phyloP scores from a whole-genome alignment of 2,329 filamentous ascomycete species.

The Pseudogymnoascus sp. region DNA sequence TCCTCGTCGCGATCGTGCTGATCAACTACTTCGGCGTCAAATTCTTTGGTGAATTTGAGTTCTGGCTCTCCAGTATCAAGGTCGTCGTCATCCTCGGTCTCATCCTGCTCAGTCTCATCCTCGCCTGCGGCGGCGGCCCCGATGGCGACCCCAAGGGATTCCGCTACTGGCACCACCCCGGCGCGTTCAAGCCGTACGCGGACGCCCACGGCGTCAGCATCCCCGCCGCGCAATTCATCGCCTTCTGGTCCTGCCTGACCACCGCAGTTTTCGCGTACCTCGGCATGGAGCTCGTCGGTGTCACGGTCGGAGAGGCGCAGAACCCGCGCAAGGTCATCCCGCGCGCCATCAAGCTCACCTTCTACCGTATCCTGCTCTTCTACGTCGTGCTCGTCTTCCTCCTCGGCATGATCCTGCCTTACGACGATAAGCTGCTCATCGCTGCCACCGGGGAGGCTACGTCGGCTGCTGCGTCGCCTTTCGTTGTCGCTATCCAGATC shows the following conservation, averaged over 20 bases:
- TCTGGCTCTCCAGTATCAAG: constrained; percentile 59
- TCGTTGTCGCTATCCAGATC: constrained; percentile 53
- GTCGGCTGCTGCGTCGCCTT: constrained; percentile 42
- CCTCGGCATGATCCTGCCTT: constrained; percentile 55
- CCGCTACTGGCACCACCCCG: constrained; percentile 41
- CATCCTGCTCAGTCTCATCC: constrained; percentile 56
- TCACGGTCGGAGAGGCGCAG: constrained; percentile 57
- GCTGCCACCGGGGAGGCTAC: constrained; percentile 27
- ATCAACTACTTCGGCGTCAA: constrained; percentile 55
- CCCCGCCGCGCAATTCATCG: constrained; percentile 45
- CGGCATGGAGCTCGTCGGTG: constrained; percentile 52
- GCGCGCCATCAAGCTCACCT: constrained; percentile 53
- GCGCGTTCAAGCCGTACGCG: constrained; percentile 36
- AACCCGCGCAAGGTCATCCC: constrained; percentile 59
- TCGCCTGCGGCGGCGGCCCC: constrained; percentile 58
- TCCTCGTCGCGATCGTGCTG: constrained; percentile 52
- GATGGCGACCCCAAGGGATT: constrained; percentile 45
- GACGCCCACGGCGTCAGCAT: constrained; percentile 19
- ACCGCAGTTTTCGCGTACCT: constrained; percentile 55
- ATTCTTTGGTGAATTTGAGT: constrained; percentile 38
- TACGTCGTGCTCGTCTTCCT: constrained; percentile 55
- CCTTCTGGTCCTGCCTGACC: constrained; percentile 44
- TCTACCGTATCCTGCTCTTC: constrained; percentile 55
- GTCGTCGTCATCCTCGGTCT: constrained; percentile 58
- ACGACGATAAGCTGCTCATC: constrained; percentile 53